These are phyloP conservation scores for Lindgomyces ingoldianus DNA, from an alignment of 495 filamentous ascomycete genomes.

Conservation along the genomic window DNA sequence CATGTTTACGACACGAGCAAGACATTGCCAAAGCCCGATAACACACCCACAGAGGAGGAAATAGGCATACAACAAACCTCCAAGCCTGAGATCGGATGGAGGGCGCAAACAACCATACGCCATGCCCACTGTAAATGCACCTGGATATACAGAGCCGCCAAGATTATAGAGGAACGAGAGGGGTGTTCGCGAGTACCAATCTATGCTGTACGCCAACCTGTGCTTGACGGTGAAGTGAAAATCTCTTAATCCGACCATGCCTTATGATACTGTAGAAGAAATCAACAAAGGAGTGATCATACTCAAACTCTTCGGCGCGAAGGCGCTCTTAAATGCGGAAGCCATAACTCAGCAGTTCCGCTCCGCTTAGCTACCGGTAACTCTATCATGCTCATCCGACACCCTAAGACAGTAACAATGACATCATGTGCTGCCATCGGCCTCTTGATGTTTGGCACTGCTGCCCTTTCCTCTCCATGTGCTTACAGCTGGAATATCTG, in stretches of 20 bases:
- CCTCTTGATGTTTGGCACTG: conserved; percentile 69
- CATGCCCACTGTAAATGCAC: conserved; percentile 1
- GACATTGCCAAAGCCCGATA: no score
- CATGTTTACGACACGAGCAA: no score
- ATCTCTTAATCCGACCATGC: background rate
- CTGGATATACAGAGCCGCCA: background rate
- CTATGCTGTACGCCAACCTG: background rate
- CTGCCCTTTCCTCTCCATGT: conserved; percentile 93
- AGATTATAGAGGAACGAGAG: background rate
- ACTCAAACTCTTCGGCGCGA: background rate
- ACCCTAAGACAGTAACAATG: background rate
- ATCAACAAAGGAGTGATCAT: background rate
- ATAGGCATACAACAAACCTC: background rate
- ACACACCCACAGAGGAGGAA: background rate
- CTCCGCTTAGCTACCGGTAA: background rate
- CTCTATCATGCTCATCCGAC: background rate
- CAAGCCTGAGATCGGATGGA: no score
- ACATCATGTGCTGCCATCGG: conserved; percentile 17
- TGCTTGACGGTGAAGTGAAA: background rate
- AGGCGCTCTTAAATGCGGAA: background rate
- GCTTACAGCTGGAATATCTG: conserved; percentile 89
- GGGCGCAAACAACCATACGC: background rate
- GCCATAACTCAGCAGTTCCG: background rate
- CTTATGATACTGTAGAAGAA: background rate
- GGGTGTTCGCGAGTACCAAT: background rate